These are phyloP conservation scores for Rubroboletus pulcherrimus DNA, from an alignment of 768 basidiomycete species.

Conservation along the genomic window DNA sequence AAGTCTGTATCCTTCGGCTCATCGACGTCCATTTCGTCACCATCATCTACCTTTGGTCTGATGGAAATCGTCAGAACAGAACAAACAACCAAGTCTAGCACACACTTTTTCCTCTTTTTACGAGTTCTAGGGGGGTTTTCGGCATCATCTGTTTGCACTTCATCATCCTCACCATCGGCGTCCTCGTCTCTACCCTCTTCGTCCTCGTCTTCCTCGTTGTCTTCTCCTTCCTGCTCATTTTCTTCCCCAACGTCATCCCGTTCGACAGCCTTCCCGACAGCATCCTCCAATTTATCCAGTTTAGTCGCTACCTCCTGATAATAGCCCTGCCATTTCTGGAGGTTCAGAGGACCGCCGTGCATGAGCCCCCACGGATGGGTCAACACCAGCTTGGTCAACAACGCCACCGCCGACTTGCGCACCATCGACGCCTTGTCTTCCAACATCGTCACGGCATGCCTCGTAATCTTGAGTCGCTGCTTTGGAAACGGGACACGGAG, in stretches of 20 bases:
- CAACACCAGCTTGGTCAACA: conserved; percentile 68
- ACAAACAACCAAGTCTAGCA: neutral
- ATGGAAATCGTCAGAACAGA: conserved; percentile 7
- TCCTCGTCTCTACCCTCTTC: conserved; percentile 37
- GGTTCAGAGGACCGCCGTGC: conserved; percentile 77
- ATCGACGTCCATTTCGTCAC: conserved; percentile 61
- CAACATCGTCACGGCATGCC: conserved; percentile 72
- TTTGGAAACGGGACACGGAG: conserved; percentile 80
- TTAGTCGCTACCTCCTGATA: conserved; percentile 62
- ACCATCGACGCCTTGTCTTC: conserved; percentile 89
- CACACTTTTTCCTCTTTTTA: conserved; percentile 32
- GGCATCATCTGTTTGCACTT: conserved; percentile 25
- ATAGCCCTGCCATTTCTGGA: conserved; percentile 68
- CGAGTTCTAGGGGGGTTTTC: conserved; percentile 25
- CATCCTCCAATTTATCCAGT: conserved; percentile 66
- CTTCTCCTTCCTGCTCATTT: conserved; percentile 33
- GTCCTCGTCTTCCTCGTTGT: conserved; percentile 33
- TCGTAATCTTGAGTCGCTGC: conserved; percentile 72
- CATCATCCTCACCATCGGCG: conserved; percentile 32
- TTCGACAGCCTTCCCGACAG: conserved; percentile 59
- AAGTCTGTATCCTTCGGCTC: conserved; percentile 35
- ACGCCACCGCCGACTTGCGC: conserved; percentile 75
- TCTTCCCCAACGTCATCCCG: conserved; percentile 36
- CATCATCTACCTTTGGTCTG: conserved; percentile 27
- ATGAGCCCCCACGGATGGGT: conserved; percentile 88